These are phyloP conservation scores for Phytopythium delawarense DNA, from an alignment of 352 stramenopile genomes.

Conservation along the genomic window DNA sequence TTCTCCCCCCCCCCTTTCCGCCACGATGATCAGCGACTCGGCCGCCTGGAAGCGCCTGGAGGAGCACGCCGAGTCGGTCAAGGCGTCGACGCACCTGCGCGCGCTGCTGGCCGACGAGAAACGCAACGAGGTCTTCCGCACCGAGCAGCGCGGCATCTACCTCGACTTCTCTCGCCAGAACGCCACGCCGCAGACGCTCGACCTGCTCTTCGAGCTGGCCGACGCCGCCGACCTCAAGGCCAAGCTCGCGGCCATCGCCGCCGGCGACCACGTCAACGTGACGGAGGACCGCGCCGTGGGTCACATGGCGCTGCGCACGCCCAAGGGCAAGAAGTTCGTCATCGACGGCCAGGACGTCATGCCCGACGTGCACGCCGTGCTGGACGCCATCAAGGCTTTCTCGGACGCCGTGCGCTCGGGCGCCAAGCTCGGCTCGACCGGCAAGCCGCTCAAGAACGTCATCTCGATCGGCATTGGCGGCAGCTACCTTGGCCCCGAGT, in stretches of 20 bases:
- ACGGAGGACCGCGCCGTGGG: conserved; percentile 96
- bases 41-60: conserved; percentile 68
- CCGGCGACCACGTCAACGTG: conserved; percentile 93
- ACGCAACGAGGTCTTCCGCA: conserved; percentile 88
- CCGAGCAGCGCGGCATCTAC: conserved; percentile 91
- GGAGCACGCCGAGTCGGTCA: conserved; percentile 74
- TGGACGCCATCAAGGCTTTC: conserved; percentile 94
- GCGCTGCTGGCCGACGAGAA: conserved; percentile 87
- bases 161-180: conserved; percentile 95
- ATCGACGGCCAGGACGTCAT: conserved; percentile 96
- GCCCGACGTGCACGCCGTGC: conserved; percentile 93
- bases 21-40: conserved; percentile 68
- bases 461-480: conserved; percentile 97
- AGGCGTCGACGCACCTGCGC: conserved; percentile 84
- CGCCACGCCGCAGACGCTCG: conserved; percentile 81
- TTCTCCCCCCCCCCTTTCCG: conserved; percentile 5
- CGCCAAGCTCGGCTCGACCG: conserved; percentile 86
- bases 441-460: conserved; percentile 94
- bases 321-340: conserved; percentile 67
- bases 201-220: conserved; percentile 92
- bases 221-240: conserved; percentile 83
- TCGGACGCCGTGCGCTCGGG: conserved; percentile 88
- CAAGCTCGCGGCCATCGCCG: conserved; percentile 89
- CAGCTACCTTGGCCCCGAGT: conserved; percentile 96
- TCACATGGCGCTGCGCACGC: conserved; percentile 95